Percentiles rank a stretch among this genome's conserved stretches.
Conservation (phyloP, 192 early-diverging fungal genomes). For the Haplosporangium gracile region DNA sequence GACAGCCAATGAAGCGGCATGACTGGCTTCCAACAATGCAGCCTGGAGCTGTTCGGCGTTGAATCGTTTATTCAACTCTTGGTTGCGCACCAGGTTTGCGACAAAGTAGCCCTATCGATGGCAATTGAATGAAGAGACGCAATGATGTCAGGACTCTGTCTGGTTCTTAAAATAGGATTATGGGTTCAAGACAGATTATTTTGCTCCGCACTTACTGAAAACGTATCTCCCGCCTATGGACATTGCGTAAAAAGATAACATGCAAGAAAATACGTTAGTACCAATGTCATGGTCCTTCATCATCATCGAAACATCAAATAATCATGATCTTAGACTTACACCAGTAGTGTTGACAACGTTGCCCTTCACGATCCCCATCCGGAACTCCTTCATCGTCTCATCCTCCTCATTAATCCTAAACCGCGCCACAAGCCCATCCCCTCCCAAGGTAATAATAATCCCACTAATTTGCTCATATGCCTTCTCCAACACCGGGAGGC, state of each 20-base stretch:
- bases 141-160: neutral
- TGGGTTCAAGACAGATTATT: neutral
- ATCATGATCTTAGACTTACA: neutral
- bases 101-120: constrained; percentile 75
- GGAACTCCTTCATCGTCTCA: constrained; percentile 51
- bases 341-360: constrained; percentile 70
- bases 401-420: constrained; percentile 56
- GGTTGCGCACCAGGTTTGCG: constrained; percentile 62
- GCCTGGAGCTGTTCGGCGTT: constrained; percentile 41
- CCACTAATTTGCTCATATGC: constrained; percentile 63
- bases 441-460: constrained; percentile 79
- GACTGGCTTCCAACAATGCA: constrained; percentile 71
- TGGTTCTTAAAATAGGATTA: neutral
- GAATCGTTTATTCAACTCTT: constrained; percentile 34
- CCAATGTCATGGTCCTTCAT: neutral
- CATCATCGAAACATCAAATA: too few species aligned
- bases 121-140: constrained; percentile 24
- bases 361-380: constrained; percentile 58
- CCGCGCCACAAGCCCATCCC: constrained; percentile 70
- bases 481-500: constrained; percentile 55
- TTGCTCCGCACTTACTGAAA: constrained; percentile 55
- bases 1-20: constrained; percentile 77
- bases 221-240: constrained; percentile 71
- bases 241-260: neutral
- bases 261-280: neutral